Evolutionary conservation across 306 rosid species (phyloP).

Genomic region (Senna tora): DNA sequence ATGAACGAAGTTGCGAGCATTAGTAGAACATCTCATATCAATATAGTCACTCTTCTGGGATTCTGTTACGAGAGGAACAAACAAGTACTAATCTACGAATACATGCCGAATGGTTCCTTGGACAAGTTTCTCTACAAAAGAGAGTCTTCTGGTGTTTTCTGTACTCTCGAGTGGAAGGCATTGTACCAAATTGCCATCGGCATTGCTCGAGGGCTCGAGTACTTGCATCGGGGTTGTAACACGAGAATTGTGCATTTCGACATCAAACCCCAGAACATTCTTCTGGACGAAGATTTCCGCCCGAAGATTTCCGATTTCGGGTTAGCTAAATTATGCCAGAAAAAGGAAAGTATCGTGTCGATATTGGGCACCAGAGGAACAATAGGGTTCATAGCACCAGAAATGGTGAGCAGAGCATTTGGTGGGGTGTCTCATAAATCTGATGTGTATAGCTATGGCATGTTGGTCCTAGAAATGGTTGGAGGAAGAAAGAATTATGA

Average conservation of each 20-base stretch:
- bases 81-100: conserved; percentile 42
- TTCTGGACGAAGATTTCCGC: neutral
- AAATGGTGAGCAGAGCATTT: neutral
- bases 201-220: conserved; percentile 50
- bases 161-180: conserved; percentile 27
- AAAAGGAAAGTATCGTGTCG: neutral
- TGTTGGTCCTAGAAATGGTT: conserved; percentile 39
- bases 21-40: neutral
- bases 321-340: neutral
- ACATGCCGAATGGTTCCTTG: conserved; percentile 53
- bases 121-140: conserved; percentile 40
- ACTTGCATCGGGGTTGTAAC: conserved; percentile 39
- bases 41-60: neutral
- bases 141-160: neutral
- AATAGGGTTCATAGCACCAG: conserved; percentile 6
- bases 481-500: conserved; percentile 33
- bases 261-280: neutral
- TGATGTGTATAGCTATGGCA: conserved; percentile 38
- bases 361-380: neutral
- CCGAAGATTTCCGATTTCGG: neutral
- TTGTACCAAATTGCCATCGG: conserved; percentile 39
- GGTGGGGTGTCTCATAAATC: conserved; percentile 30
- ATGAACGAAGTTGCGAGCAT: neutral
- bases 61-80: conserved; percentile 36
- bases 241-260: neutral